Evolutionary conservation across 1,284 basidiomycete species (phyloP).

Genomic region (Heterobasidion irregulare): DNA sequence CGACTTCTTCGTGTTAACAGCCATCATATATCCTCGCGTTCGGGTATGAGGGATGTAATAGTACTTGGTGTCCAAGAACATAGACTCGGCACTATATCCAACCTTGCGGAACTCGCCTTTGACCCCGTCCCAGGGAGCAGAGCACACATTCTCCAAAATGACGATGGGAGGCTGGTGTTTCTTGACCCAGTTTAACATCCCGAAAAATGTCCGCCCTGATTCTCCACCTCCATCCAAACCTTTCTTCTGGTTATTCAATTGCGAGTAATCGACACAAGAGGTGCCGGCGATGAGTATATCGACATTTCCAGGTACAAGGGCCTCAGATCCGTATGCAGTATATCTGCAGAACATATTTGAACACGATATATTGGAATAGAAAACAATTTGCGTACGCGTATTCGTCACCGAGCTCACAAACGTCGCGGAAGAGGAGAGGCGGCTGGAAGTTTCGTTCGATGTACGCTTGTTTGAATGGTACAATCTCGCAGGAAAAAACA

Average conservation of each 20-base stretch:
- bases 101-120: conserved; percentile 69
- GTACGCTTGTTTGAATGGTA: conserved; percentile 97
- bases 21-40: conserved; percentile 82
- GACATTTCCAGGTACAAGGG: conserved; percentile 83
- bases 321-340: conserved; percentile 87
- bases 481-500: conserved; percentile 96
- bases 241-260: conserved; percentile 90
- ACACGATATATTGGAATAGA: conserved; percentile 9
- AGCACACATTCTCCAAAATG: conserved; percentile 91
- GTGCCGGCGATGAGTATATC: conserved; percentile 90
- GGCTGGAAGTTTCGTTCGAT: conserved; percentile 94
- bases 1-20: conserved; percentile 55
- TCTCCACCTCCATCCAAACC: conserved; percentile 83
- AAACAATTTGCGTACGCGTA: conserved; percentile 52
- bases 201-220: conserved; percentile 83
- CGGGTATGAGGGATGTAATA: conserved; percentile 95
- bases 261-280: conserved; percentile 95
- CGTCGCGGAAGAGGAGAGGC: conserved; percentile 88
- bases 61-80: conserved; percentile 84
- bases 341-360: conserved; percentile 36
- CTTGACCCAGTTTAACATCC: conserved; percentile 90
- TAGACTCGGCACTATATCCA: conserved; percentile 69
- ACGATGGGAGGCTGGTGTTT: conserved; percentile 85
- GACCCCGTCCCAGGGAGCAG: conserved; percentile 82
- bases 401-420: conserved; percentile 79